phyloP scores from a whole-genome alignment of 2,329 filamentous ascomycete species.

The Epichloe festucae region DNA sequence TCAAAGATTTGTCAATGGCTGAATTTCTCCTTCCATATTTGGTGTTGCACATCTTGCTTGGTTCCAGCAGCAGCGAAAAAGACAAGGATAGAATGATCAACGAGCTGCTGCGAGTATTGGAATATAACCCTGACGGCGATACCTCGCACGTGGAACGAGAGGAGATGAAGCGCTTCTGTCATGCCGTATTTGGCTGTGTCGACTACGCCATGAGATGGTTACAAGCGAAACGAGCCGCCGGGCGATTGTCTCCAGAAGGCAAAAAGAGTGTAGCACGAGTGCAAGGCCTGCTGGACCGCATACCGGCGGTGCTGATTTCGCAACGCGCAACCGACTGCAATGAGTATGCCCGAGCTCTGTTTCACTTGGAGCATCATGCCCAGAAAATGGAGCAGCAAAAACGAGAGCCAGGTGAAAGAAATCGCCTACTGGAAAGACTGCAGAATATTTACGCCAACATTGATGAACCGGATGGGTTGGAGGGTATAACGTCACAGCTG shows the following conservation, averaged over 20 bases:
- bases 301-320: constrained; percentile 65
- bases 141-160: constrained; percentile 52
- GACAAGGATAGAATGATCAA: constrained; percentile 52
- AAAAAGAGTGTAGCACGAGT: constrained; percentile 37
- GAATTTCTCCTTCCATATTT: constrained; percentile 84
- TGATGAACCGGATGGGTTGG: constrained; percentile 91
- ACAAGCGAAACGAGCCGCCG: constrained; percentile 48
- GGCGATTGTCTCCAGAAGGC: constrained; percentile 22
- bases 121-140: constrained; percentile 38
- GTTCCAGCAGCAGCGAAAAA: constrained; percentile 44
- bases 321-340: constrained; percentile 84
- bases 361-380: constrained; percentile 89
- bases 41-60: constrained; percentile 69
- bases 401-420: constrained; percentile 37
- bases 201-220: constrained; percentile 90
- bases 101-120: constrained; percentile 66
- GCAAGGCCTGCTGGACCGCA: constrained; percentile 40
- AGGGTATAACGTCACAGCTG: constrained; percentile 82
- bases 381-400: constrained; percentile 33
- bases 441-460: constrained; percentile 96
- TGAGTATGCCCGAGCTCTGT: constrained; percentile 82
- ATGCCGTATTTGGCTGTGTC: constrained; percentile 79
- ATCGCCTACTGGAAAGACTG: constrained; percentile 60
- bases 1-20: constrained; percentile 74
- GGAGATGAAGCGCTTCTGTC: constrained; percentile 71